These are phyloP conservation scores for Diplodia seriata DNA, from an alignment of 2,329 filamentous ascomycete genomes.

Conservation along the genomic window DNA sequence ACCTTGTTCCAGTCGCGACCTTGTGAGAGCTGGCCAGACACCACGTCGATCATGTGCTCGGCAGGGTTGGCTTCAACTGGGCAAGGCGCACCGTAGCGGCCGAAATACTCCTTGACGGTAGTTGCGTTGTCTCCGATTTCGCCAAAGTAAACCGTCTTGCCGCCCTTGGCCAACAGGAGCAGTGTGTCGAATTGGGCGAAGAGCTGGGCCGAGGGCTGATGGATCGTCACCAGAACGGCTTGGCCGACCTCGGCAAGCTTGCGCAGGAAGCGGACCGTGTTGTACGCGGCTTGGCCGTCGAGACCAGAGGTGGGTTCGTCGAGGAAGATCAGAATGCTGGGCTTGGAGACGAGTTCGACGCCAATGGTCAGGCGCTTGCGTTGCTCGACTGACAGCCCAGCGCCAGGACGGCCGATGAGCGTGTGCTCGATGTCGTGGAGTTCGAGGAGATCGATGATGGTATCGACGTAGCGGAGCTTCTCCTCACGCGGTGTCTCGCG, in stretches of 20 bases:
- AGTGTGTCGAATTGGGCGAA: constrained; percentile 85
- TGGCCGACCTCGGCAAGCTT: constrained; percentile 78
- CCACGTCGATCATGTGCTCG: constrained; percentile 83
- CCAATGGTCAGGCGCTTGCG: constrained; percentile 68
- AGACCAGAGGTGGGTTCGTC: constrained; percentile 78
- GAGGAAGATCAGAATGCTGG: constrained; percentile 73
- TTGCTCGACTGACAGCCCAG: constrained; percentile 66
- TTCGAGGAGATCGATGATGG: constrained; percentile 64
- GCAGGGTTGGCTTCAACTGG: constrained; percentile 58
- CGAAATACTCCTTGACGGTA: constrained; percentile 64
- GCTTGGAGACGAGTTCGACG: constrained; percentile 65
- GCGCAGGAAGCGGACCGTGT: constrained; percentile 74
- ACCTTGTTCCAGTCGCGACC: constrained; percentile 47
- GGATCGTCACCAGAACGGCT: constrained; percentile 84
- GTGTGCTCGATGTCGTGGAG: constrained; percentile 66
- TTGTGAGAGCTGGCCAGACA: constrained; percentile 33
- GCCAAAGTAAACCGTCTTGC: constrained; percentile 82
- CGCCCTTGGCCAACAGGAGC: constrained; percentile 75
- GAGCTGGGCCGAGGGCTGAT: constrained; percentile 80
- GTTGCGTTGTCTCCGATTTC: constrained; percentile 75
- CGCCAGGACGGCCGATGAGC: constrained; percentile 62
- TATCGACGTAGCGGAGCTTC: constrained; percentile 66
- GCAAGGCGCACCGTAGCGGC: constrained; percentile 60
- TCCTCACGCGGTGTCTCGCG: constrained; percentile 59
- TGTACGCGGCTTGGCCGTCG: constrained; percentile 72